phyloP scores from a whole-genome alignment of 108 stramenopile species.

The Nitzschia sp. region DNA sequence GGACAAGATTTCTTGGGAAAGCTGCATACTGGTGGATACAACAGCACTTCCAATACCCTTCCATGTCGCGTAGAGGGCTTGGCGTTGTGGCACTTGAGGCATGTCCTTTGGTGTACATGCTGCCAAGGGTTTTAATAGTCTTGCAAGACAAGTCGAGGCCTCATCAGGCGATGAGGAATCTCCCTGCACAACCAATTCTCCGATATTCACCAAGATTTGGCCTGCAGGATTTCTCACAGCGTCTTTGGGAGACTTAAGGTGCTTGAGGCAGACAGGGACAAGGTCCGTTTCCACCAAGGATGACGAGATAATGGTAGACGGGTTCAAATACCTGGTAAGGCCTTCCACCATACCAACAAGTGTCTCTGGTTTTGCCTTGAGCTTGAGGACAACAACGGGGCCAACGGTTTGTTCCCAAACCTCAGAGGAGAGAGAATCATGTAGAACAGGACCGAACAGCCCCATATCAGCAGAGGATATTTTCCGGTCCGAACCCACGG shows the following conservation, averaged over 20 bases:
- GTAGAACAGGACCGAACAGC: conserved; percentile 9
- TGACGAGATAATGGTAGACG: conserved; percentile 1
- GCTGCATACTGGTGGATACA: neutral
- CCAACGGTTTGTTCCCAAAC: conserved; percentile 33
- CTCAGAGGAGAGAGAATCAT: conserved; percentile 5
- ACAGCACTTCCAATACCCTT: conserved; percentile 19
- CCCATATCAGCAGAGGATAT: conserved; percentile 31
- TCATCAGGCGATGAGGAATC: neutral
- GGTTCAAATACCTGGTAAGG: conserved; percentile 20
- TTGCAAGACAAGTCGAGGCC: neutral
- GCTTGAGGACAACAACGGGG: conserved; percentile 35
- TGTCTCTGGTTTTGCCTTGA: conserved; percentile 54
- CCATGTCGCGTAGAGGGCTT: conserved; percentile 23
- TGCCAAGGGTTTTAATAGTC: conserved; percentile 11
- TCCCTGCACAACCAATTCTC: neutral
- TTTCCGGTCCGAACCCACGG: conserved; percentile 11
- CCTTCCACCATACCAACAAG: conserved; percentile 31
- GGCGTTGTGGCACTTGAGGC: conserved; percentile 24
- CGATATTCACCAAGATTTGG: conserved; percentile 21
- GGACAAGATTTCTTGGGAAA: conserved; percentile 8
- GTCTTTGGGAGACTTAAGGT: conserved; percentile 35
- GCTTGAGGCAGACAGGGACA: conserved; percentile 21
- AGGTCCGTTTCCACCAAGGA: conserved; percentile 22
- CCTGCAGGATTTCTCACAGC: conserved; percentile 14
- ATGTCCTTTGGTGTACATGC: conserved; percentile 17